Base-by-base conservation (phyloP, 2,329 filamentous ascomycete genomes). In the Cladobotryum protrusum region DNA sequence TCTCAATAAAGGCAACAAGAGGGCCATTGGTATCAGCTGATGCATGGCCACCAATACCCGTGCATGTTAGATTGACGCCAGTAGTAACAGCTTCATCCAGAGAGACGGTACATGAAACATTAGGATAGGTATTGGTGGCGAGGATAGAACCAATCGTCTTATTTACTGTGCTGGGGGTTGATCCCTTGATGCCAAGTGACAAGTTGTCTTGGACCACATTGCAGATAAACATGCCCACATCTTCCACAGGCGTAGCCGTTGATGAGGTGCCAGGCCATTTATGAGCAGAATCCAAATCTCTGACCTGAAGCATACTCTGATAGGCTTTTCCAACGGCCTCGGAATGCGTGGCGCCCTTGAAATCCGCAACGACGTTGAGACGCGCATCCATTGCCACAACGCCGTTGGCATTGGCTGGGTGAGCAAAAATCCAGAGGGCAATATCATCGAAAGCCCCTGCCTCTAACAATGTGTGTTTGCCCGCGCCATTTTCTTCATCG, bases 401-500 rank as follows among this genome's bases (percentile, higher is more conserved):
- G 11, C 17, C 44, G 34, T 32, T 46, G 13, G 34, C 34, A 12
- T 20, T 17, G 15, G 47, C 54, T 4, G 60, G 60, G 39, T 66
- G 64, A 0, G 56, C 56, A 59, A 67, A 64, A 33, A 68, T 56
- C 36, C 55, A 56, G 2, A 62, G 59, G 2, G 57, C 59, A 9
- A 61, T 52, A 14, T 55, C 54, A 15, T 53, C 37, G 20, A 56
- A 65, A 11, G 61, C 59, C 8, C 62, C 62, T 18, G 56, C 57
- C 5, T 56, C 24, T 40, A 57, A 43, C 24, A 60, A 45, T 18
- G 37, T 41, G 33, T 50, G 58, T 56, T 73, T 74, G 13, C 70
- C 70, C 14, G 69, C 70, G 33, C 68, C 70, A 15, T 66, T 67
- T 49, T 74, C 70, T 43, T 73, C 71, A 1, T 69, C 71, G 0